phyloP scores from a whole-genome alignment of 345 rosid species.

The Camelina laxa region DNA sequence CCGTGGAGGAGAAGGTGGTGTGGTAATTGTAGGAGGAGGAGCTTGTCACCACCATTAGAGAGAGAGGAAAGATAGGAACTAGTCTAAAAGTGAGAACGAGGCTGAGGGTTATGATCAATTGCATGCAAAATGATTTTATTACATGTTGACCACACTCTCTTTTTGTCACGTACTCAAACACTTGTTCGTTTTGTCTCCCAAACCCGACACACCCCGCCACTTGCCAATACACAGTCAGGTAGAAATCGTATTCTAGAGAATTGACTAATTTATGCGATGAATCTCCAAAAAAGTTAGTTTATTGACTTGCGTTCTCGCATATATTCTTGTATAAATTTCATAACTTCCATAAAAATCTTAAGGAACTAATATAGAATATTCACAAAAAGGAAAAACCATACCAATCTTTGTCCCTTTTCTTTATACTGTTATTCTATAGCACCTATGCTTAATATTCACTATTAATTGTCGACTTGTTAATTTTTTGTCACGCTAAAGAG shows the following conservation, averaged over 20 bases:
- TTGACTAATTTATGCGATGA: not conserved
- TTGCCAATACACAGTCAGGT: not conserved
- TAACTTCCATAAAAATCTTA: not conserved
- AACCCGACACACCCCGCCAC: not conserved
- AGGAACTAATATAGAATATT: not conserved
- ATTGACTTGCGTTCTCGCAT: no score
- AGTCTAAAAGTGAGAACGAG: not conserved
- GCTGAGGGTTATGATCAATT: not conserved
- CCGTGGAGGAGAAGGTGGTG: not conserved
- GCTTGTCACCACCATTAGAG: not conserved
- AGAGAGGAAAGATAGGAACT: not conserved
- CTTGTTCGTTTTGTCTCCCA: not conserved
- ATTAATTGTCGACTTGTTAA: no score
- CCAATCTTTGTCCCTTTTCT: no score
- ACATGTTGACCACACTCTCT: not conserved
- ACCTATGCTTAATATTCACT: no score
- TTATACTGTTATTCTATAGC: no score
- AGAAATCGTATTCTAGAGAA: not conserved
- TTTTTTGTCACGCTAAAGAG: no score
- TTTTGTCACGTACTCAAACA: not conserved
- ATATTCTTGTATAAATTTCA: not conserved
- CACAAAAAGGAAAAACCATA: no score
- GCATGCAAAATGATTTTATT: not conserved
- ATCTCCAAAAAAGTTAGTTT: not conserved
- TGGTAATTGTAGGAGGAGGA: not conserved